These are phyloP conservation scores for Pestalotiopsis sp. DNA, from an alignment of 2,329 filamentous ascomycete species.

Conservation along the genomic window DNA sequence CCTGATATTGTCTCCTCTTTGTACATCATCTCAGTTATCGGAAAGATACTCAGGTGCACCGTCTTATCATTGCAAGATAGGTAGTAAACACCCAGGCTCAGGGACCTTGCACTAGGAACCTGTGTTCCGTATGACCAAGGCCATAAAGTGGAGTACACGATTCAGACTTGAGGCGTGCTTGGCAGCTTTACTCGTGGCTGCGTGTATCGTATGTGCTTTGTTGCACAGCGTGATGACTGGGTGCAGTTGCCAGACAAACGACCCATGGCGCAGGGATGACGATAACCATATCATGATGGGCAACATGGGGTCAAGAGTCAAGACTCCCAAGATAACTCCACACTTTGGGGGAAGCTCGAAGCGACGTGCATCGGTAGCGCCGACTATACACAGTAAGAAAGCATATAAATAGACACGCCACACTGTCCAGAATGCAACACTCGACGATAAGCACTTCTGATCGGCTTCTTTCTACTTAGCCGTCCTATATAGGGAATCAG, in stretches of 20 bases:
- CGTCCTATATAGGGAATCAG: not conserved
- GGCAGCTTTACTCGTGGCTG: not conserved
- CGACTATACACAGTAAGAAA: not conserved
- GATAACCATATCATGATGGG: not conserved
- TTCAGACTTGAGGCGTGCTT: not conserved
- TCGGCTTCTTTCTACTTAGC: not conserved
- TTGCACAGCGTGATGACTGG: too few relatives aligned
- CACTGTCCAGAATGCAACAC: not conserved
- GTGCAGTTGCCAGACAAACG: not conserved
- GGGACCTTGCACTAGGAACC: not conserved
- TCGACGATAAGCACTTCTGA: not conserved
- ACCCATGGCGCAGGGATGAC: not conserved
- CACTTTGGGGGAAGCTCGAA: conserved; percentile 22
- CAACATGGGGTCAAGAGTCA: not conserved
- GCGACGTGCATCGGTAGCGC: conserved; percentile 19
- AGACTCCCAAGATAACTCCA: not conserved
- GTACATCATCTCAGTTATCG: not conserved
- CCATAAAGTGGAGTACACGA: not conserved
- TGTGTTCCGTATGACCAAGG: not conserved
- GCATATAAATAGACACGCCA: not conserved
- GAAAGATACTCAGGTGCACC: not conserved
- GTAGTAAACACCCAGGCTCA: not conserved
- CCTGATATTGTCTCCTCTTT: not conserved
- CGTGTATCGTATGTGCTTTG: too few relatives aligned
- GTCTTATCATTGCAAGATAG: not conserved